Evolutionary conservation across 2,329 filamentous ascomycete genomes (phyloP).

Genomic region (Colletotrichum sp.): DNA sequence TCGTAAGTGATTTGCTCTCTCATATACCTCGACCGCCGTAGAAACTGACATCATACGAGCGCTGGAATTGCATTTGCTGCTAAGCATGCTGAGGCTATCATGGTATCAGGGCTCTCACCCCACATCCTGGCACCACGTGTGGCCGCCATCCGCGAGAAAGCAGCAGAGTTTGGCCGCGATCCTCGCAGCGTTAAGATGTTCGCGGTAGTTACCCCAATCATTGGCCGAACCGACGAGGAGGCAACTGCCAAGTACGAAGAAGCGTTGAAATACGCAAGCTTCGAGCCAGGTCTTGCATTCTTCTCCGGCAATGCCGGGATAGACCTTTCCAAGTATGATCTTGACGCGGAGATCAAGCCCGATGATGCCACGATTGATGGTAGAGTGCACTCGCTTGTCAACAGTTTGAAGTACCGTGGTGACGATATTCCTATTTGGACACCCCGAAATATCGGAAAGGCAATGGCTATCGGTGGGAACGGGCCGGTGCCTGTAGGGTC

Average conservation of each 20-base stretch:
- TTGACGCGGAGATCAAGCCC: slow-evolving; percentile 59
- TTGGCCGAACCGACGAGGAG: slow-evolving; percentile 55
- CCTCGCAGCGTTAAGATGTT: slow-evolving; percentile 62
- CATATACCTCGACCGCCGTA: background rate
- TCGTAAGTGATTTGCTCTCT: slow-evolving; percentile 21
- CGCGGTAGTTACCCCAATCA: slow-evolving; percentile 52
- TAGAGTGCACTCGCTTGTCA: background rate
- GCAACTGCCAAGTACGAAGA: slow-evolving; percentile 56
- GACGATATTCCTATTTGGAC: slow-evolving; percentile 47
- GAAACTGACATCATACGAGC: background rate
- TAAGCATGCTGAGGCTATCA: slow-evolving; percentile 64
- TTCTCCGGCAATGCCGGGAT: slow-evolving; percentile 65
- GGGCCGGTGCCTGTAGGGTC: slow-evolving; percentile 39
- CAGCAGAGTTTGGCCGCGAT: slow-evolving; percentile 57
- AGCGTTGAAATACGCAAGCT: slow-evolving; percentile 54
- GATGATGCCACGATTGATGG: background rate
- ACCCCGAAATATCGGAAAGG: slow-evolving; percentile 43
- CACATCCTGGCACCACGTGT: slow-evolving; percentile 53
- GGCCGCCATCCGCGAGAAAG: slow-evolving; percentile 55
- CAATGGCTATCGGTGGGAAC: slow-evolving; percentile 43
- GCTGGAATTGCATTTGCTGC: slow-evolving; percentile 62
- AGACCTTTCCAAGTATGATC: slow-evolving; percentile 59
- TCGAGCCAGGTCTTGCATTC: slow-evolving; percentile 58
- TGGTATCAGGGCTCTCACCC: slow-evolving; percentile 59
- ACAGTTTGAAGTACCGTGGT: background rate